Evolutionary conservation across 1,284 basidiomycete species (phyloP).

Genomic region (Tilletia horrida): DNA sequence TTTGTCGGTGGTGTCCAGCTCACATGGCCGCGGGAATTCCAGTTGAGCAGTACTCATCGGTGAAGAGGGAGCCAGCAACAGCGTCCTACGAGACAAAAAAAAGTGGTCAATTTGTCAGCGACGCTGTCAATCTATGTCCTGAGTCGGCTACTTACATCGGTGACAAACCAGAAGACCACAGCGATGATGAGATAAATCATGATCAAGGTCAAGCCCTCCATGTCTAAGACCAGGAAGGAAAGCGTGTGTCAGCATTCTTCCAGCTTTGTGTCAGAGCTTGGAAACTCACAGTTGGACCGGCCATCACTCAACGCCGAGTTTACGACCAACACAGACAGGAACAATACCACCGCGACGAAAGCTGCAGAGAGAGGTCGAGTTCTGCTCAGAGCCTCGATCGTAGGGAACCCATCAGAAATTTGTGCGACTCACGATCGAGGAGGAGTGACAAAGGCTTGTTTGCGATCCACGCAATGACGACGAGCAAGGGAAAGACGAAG

Average conservation of each 20-base stretch:
- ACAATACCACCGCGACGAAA: conserved; percentile 43
- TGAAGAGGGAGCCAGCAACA: conserved; percentile 10
- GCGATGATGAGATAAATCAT: conserved; percentile 42
- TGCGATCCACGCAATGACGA: conserved; percentile 46
- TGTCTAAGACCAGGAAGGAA: conserved; percentile 9
- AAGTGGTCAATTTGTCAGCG: background rate
- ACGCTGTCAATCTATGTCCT: too few species aligned
- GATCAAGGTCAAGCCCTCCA: conserved; percentile 44
- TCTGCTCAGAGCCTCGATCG: background rate
- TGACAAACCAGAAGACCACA: conserved; percentile 39
- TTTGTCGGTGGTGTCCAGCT: too few species aligned
- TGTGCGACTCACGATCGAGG: conserved; percentile 31
- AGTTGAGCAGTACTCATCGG: conserved; percentile 6
- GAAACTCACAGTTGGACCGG: conserved; percentile 28
- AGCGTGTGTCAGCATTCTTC: background rate
- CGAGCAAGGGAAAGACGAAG: conserved; percentile 45
- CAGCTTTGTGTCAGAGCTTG: too few species aligned
- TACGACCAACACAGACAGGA: conserved; percentile 41
- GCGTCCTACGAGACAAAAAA: background rate
- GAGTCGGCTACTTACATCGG: conserved; percentile 18
- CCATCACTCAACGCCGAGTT: conserved; percentile 46
- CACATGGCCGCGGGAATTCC: background rate
- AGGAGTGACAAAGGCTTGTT: conserved; percentile 41
- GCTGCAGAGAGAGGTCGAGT: conserved; percentile 10
- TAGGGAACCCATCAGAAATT: background rate